phyloP scores from a whole-genome alignment of 805 yeast genomes.

The Sugiyamaella mastotermitis region DNA sequence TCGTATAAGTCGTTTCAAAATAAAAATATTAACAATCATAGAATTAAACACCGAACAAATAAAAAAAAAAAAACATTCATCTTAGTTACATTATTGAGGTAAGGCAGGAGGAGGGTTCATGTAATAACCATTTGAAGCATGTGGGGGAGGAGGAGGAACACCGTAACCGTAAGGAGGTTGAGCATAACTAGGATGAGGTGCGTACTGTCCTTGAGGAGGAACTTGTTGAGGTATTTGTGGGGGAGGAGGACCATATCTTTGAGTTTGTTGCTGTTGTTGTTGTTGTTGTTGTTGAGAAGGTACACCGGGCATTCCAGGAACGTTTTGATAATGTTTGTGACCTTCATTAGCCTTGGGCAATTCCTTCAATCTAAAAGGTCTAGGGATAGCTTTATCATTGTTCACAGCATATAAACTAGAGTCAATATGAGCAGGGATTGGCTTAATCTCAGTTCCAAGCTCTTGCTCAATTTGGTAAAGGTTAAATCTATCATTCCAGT shows the following conservation, averaged over 20 bases:
- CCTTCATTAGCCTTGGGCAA: slow-evolving; percentile 21
- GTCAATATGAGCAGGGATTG: slow-evolving; percentile 93
- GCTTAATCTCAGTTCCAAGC: slow-evolving; percentile 93
- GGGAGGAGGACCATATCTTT: slow-evolving; percentile 6
- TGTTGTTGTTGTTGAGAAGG: slow-evolving; percentile 9
- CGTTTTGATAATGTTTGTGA: slow-evolving; percentile 4
- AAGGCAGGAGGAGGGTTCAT: slow-evolving; percentile 12
- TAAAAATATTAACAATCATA: no score
- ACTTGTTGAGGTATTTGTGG: slow-evolving; percentile 1
- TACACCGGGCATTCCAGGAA: slow-evolving; percentile 6
- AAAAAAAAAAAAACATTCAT: slow-evolving; percentile 1
- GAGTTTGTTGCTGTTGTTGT: slow-evolving; percentile 10
- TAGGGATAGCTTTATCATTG: slow-evolving; percentile 61
- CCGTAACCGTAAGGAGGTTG: slow-evolving; percentile 13
- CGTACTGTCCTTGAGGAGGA: slow-evolving; percentile 5
- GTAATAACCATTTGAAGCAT: slow-evolving; percentile 16
- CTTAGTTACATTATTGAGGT: slow-evolving; percentile 7
- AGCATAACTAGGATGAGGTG: slow-evolving; percentile 14
- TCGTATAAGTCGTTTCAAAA: no score
- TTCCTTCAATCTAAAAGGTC: slow-evolving; percentile 76
- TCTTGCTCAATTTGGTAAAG: slow-evolving; percentile 95
- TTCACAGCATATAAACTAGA: slow-evolving; percentile 76
- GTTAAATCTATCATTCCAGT: slow-evolving; percentile 94
- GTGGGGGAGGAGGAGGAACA: slow-evolving; percentile 4
- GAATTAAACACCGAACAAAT: neutral